Evolutionary conservation across 768 basidiomycete species (phyloP).

Genomic region (Lyophyllum decastes): DNA sequence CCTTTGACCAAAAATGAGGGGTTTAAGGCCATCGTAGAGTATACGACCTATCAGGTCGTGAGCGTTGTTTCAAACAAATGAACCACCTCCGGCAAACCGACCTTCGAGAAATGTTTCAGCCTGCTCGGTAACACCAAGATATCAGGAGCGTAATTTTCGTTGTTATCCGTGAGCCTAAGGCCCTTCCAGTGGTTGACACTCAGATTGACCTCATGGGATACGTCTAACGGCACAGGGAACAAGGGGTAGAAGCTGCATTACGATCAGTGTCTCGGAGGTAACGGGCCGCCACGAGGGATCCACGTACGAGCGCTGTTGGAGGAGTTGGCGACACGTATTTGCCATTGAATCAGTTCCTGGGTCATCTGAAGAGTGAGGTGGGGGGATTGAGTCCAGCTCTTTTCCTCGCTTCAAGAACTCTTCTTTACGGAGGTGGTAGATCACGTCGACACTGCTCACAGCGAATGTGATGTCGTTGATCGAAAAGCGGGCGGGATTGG

Average conservation of each 20-base stretch:
- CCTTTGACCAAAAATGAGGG: conserved; percentile 76
- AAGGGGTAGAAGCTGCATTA: conserved; percentile 87
- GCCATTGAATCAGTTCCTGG: conserved; percentile 73
- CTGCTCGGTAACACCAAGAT: conserved; percentile 86
- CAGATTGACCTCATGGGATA: conserved; percentile 82
- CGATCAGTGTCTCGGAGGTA: conserved; percentile 1
- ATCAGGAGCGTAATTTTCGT: conserved; percentile 64
- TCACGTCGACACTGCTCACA: conserved; percentile 79
- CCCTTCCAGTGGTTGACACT: conserved; percentile 77
- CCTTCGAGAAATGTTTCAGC: conserved; percentile 90
- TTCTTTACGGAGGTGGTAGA: conserved; percentile 89
- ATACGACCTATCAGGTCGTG: conserved; percentile 57
- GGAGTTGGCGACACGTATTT: conserved; percentile 72
- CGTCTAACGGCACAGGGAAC: conserved; percentile 81
- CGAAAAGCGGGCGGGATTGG: conserved; percentile 87
- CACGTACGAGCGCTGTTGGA: conserved; percentile 83
- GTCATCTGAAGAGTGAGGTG: conserved; percentile 40
- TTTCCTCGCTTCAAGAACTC: conserved; percentile 71
- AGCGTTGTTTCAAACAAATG: not conserved
- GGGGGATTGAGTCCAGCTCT: conserved; percentile 52
- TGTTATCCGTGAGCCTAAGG: conserved; percentile 37
- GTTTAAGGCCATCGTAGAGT: conserved; percentile 80
- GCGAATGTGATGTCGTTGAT: conserved; percentile 84
- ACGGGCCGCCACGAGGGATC: not conserved
- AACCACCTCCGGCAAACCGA: conserved; percentile 25